A percentile compares a stretch with the other conserved stretches of the same genome.
Evolutionary conservation across 2,329 filamentous ascomycete genomes (phyloP).

Genomic region (Cercospora sp.): DNA sequence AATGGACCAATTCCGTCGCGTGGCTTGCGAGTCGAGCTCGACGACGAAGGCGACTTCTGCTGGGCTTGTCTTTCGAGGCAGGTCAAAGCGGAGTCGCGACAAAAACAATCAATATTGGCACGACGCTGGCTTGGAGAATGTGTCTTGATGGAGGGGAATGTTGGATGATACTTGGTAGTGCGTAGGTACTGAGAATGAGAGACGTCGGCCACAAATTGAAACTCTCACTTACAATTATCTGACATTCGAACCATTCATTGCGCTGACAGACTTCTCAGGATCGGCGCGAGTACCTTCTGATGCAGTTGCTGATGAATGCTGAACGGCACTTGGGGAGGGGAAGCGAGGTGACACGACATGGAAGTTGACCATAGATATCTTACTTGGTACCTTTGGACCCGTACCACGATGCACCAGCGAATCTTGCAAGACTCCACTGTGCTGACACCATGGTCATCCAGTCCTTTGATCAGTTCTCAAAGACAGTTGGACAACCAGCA

Average conservation of each 20-base stretch:
- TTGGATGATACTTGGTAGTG: slow-evolving; percentile 20
- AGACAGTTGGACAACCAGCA: neutral
- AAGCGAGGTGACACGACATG: slow-evolving; percentile 1
- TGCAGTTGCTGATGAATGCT: neutral
- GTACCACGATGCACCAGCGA: neutral
- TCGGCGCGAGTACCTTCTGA: neutral
- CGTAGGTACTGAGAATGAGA: slow-evolving; percentile 17
- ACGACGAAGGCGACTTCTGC: slow-evolving; percentile 17
- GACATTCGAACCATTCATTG: neutral
- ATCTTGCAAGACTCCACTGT: neutral
- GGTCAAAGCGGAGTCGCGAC: neutral
- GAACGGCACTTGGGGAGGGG: neutral
- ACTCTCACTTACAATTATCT: neutral
- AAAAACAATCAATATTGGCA: slow-evolving; percentile 18
- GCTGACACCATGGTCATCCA: neutral
- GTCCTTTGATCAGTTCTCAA: neutral
- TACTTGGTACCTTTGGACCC: neutral
- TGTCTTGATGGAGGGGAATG: slow-evolving; percentile 19
- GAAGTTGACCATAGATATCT: neutral
- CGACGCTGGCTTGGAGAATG: slow-evolving; percentile 20
- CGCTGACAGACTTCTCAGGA: neutral
- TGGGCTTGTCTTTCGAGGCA: slow-evolving; percentile 3
- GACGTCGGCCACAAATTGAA: slow-evolving; percentile 17
- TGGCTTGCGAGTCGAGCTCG: slow-evolving; percentile 12
- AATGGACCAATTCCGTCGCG: slow-evolving; percentile 22